A percentile compares a stretch with the other conserved stretches of the same genome.
Evolutionary conservation across 116 monocot species (phyloP).

Genomic region (Posidonia oceanica): DNA sequence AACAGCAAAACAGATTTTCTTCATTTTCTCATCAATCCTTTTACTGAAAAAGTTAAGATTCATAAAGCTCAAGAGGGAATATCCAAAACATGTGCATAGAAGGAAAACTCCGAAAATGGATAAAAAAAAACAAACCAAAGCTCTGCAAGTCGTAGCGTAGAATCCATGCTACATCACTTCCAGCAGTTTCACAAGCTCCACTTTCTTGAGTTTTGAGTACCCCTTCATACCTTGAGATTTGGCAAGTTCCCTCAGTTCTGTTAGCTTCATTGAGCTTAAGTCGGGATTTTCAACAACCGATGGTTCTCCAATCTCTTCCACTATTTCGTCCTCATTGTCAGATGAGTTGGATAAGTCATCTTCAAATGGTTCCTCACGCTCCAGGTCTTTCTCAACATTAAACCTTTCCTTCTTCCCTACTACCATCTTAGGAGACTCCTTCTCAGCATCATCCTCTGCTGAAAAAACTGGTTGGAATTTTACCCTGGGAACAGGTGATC

Average conservation of each 20-base stretch:
- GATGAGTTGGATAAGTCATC: conserved; percentile 22
- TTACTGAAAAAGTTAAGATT: too few species aligned
- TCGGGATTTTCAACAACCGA: conserved; percentile 19
- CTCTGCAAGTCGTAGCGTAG: too few species aligned
- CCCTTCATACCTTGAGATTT: conserved; percentile 71
- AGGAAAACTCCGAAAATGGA: too few species aligned
- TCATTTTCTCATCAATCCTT: too few species aligned
- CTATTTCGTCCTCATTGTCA: conserved; percentile 17
- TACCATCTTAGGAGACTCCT: conserved; percentile 1
- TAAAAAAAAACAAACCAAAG: too few species aligned
- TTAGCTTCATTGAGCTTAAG: conserved; percentile 56
- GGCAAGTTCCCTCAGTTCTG: conserved; percentile 64
- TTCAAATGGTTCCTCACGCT: conserved; percentile 17
- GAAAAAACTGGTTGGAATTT: conserved; percentile 72
- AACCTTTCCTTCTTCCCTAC: conserved; percentile 13
- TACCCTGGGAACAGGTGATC: conserved; percentile 63
- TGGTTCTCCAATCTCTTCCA: conserved; percentile 12
- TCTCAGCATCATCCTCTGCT: conserved; percentile 18
- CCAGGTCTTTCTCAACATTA: conserved; percentile 8
- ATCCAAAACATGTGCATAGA: too few species aligned
- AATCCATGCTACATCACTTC: neutral
- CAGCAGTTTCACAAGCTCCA: conserved; percentile 37
- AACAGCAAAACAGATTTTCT: too few species aligned
- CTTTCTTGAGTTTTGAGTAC: conserved; percentile 68
- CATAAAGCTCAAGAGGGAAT: too few species aligned